phyloP scores from a whole-genome alignment of 1,284 basidiomycete species.

The Boletellus deceptivus region DNA sequence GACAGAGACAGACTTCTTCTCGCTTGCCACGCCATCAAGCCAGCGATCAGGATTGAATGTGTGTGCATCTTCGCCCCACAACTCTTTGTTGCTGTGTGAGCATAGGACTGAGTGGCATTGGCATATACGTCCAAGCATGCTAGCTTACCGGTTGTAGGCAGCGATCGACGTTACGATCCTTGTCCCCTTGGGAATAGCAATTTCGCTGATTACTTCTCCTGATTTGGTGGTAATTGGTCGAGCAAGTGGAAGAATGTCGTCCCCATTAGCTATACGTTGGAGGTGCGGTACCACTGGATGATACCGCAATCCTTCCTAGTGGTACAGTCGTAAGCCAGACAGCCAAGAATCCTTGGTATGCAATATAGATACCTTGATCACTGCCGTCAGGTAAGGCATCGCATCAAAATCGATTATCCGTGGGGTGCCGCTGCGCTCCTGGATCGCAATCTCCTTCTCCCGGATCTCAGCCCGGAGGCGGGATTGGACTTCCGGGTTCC shows the following conservation, averaged over 20 bases:
- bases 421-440: conserved; percentile 38
- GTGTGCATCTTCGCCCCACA: conserved; percentile 52
- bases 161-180: conserved; percentile 3
- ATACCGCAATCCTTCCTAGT: conserved; percentile 41
- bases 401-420: conserved; percentile 50
- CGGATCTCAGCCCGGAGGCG: conserved; percentile 42
- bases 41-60: conserved; percentile 52
- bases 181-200: conserved; percentile 37
- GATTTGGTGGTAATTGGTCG: conserved; percentile 38
- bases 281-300: conserved; percentile 36
- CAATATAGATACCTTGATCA: conserved; percentile 41
- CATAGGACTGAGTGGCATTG: neutral
- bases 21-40: conserved; percentile 33
- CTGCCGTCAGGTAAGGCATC: conserved; percentile 52
- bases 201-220: conserved; percentile 36
- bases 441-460: conserved; percentile 35
- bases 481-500: conserved; percentile 37
- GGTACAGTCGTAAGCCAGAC: too few relatives aligned
- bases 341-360: too few relatives aligned
- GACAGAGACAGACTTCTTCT: conserved; percentile 38
- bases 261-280: conserved; percentile 37
- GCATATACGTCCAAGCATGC: neutral
- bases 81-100: conserved; percentile 39
- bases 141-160: neutral
- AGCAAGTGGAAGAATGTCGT: conserved; percentile 46